A percentile compares a stretch with the other conserved stretches of the same genome.
Evolutionary conservation across 441 rosid species (phyloP).

Genomic region (Eruca vesicaria): DNA sequence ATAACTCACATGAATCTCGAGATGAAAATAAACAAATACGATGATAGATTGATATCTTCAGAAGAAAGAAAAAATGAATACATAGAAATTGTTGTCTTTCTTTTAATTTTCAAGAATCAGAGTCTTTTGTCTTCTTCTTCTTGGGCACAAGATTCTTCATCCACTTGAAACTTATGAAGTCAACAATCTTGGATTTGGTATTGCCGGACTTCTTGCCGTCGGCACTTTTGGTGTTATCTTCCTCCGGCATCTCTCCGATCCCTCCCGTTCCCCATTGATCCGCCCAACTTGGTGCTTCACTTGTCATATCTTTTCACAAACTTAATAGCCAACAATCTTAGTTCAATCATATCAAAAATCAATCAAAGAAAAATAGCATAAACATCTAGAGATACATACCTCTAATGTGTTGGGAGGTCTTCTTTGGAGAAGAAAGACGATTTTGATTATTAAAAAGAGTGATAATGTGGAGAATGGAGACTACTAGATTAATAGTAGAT

Average conservation of each 20-base stretch:
- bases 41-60: neutral
- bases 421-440: slow-evolving; percentile 17
- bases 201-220: slow-evolving; percentile 34
- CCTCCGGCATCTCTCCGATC: slow-evolving; percentile 55
- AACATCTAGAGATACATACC: slow-evolving; percentile 8
- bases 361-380: neutral
- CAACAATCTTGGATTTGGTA: slow-evolving; percentile 43
- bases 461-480: slow-evolving; percentile 13
- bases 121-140: slow-evolving; percentile 35
- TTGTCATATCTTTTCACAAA: slow-evolving; percentile 43
- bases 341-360: neutral
- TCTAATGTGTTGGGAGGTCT: slow-evolving; percentile 9
- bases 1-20: neutral
- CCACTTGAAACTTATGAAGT: slow-evolving; percentile 55
- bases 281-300: slow-evolving; percentile 89
- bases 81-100: neutral
- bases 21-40: slow-evolving; percentile 8
- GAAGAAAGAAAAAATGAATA: neutral
- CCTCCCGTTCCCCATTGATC: slow-evolving; percentile 97
- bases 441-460: slow-evolving; percentile 17
- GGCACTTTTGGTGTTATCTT: slow-evolving; percentile 39
- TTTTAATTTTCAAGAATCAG: slow-evolving; percentile 16
- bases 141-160: slow-evolving; percentile 50
- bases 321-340: neutral
- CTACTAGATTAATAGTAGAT: slow-evolving; percentile 14